These are phyloP conservation scores for Berkeleyomyces basicola DNA, from an alignment of 2,329 filamentous ascomycete species.

Conservation along the genomic window DNA sequence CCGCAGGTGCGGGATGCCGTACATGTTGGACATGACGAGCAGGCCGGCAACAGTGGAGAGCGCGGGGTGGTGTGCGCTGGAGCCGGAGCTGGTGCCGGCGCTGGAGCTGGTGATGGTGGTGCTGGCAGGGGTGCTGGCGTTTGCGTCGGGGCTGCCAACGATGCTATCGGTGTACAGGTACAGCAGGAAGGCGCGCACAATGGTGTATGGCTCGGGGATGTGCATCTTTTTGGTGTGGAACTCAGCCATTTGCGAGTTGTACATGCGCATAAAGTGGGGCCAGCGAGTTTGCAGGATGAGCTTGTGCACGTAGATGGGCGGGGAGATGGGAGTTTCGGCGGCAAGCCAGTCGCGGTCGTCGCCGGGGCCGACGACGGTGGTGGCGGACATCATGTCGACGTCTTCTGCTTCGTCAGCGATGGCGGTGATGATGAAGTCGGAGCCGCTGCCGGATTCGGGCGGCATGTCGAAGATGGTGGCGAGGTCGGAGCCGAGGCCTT, in stretches of 20 bases:
- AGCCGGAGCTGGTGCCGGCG: not conserved
- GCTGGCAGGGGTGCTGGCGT: no score
- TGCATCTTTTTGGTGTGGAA: conserved; percentile 97
- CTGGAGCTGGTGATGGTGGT: no score
- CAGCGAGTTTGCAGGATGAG: conserved; percentile 88
- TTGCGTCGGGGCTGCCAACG: conserved; percentile 39
- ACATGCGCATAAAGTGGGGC: conserved; percentile 89
- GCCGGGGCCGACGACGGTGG: conserved; percentile 27
- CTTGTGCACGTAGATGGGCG: conserved; percentile 84
- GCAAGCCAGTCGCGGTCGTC: conserved; percentile 39
- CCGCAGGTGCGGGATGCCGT: conserved; percentile 87
- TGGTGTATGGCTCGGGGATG: conserved; percentile 87
- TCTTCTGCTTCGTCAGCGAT: conserved; percentile 61
- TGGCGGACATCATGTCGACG: conserved; percentile 38
- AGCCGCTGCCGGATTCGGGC: conserved; percentile 68
- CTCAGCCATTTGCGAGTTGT: conserved; percentile 88
- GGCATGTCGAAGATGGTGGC: conserved; percentile 71
- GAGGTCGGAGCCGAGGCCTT: conserved; percentile 67
- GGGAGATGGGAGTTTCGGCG: conserved; percentile 49
- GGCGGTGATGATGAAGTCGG: conserved; percentile 84
- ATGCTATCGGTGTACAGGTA: conserved; percentile 97
- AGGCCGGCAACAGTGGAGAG: conserved; percentile 82
- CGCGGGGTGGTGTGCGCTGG: conserved; percentile 43
- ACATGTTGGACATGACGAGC: conserved; percentile 94
- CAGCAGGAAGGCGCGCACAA: conserved; percentile 86